Evolutionary conservation across 805 yeast species (phyloP).

Genomic region (Starmerella bacillaris): DNA sequence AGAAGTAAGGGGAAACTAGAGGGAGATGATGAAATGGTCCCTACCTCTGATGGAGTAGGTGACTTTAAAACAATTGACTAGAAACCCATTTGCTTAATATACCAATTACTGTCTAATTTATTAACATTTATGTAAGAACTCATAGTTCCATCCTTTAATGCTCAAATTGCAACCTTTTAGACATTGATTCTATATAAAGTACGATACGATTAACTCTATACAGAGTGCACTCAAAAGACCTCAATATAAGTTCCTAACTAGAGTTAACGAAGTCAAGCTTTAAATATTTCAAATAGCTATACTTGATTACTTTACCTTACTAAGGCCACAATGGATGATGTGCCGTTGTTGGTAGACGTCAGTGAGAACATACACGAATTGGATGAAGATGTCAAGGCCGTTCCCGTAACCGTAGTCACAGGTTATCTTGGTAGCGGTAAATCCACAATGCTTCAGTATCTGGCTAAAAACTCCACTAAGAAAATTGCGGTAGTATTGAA

Average conservation of each 20-base stretch:
- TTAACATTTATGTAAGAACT: too few relatives aligned
- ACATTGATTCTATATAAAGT: too few relatives aligned
- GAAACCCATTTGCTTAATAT: too few relatives aligned
- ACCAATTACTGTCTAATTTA: too few relatives aligned
- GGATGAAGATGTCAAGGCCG: conserved; percentile 3
- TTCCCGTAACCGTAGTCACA: conserved; percentile 83
- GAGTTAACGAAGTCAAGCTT: too few relatives aligned
- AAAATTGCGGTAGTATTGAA: conserved; percentile 78
- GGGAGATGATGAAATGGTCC: background rate
- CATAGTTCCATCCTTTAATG: too few relatives aligned
- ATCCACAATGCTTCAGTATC: conserved; percentile 54
- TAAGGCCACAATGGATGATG: conserved; percentile 13
- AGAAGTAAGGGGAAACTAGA: background rate
- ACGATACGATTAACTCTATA: too few relatives aligned
- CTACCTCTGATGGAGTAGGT: background rate
- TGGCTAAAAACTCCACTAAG: conserved; percentile 49
- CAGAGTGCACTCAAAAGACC: conserved; percentile 36
- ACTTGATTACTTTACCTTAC: too few relatives aligned
- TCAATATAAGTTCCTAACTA: too few relatives aligned
- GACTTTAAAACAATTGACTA: conserved; percentile 20
- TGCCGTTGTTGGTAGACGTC: conserved; percentile 14
- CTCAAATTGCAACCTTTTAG: too few relatives aligned
- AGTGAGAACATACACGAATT: background rate
- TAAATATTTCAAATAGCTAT: too few relatives aligned
- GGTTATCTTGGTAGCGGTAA: conserved; percentile 94